Evolutionary conservation across 2,329 filamentous ascomycete species (phyloP).

Genomic region (Chaetomiaceae sp.): DNA sequence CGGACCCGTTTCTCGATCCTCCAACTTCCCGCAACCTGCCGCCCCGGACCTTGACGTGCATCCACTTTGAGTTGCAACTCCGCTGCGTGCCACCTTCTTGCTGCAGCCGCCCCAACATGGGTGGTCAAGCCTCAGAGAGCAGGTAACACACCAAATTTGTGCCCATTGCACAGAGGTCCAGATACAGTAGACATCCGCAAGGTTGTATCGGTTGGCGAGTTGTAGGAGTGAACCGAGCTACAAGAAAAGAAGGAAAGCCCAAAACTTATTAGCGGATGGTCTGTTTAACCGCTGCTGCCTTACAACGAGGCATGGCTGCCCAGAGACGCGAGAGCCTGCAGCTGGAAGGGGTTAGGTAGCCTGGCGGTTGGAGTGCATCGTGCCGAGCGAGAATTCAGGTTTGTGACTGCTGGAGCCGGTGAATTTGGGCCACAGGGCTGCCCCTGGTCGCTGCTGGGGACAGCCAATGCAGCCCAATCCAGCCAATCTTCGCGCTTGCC

Average conservation of each 20-base stretch:
- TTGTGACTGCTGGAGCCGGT: too few relatives aligned
- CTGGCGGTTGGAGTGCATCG: constrained; percentile 8
- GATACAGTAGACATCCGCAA: background rate
- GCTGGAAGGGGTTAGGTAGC: background rate
- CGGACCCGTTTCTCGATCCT: background rate
- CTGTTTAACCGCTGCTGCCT: background rate
- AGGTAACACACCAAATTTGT: constrained; percentile 8
- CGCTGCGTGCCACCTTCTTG: background rate
- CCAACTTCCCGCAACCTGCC: background rate
- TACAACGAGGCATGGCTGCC: background rate
- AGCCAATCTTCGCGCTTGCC: constrained; percentile 37
- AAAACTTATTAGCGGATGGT: background rate
- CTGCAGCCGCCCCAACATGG: constrained; percentile 6
- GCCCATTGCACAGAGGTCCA: background rate
- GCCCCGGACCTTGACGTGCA: background rate
- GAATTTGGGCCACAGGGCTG: constrained; percentile 15
- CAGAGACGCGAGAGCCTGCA: too few relatives aligned
- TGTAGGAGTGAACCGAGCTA: background rate
- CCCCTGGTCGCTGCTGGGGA: constrained; percentile 12
- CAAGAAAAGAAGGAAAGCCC: too few relatives aligned
- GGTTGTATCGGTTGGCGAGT: background rate
- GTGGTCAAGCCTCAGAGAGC: background rate
- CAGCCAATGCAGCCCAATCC: constrained; percentile 13
- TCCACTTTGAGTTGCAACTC: constrained; percentile 1
- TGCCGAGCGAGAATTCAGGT: constrained; percentile 10